Evolutionary conservation across 805 yeast genomes (phyloP), one percentile per base, ranked within the genome.

Genomic region (Tetrapisispora pingtungensis): DNA sequence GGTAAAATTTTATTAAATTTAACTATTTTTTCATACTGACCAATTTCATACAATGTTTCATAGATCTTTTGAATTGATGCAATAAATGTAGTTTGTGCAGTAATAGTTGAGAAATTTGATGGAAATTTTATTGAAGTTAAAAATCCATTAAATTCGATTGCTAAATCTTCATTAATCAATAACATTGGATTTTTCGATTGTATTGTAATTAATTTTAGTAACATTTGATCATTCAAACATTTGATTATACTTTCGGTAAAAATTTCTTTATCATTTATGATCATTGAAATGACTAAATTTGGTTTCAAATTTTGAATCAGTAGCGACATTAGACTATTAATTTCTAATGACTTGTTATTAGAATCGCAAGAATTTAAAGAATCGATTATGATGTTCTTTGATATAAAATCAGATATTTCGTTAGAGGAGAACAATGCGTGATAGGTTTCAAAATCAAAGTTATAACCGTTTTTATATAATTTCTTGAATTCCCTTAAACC

Each of bases 361-460:
- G 51, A 57, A 20, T 55, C 51, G 33, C 55, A 49, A 15, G 50
- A 40, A 15, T 49, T 47, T 22, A 56, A 18, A 17, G 55, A 15
- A 18, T 49, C 48, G 12, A 47, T 33, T 20, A 61, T 48, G 2
- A 42, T 35, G 3, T 35, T 19, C 13, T 19, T 20, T 6, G 26
- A 22, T 43, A 43, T 7, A 44, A 38, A 24, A 18, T 33, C n/a
- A 6, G 38, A 34, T 5, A 41, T 13, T 17, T 18, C 14, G 12
- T 28, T 34, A 24, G 36, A 34, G 2, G 27, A 19, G 4, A 61
- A 51, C 35, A 62, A 49, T 39, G 53, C 51, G 28, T 54, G 51
- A 43, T 58, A 62, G 10, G 67, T 61, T 31, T 59, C 64, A 41
- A 51, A 61, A 49, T 60, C 65, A 41, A 61, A 62, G 40, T 56